Base-by-base conservation (phyloP, 2,329 filamentous ascomycete species). In the Paecilomyces formosus region DNA sequence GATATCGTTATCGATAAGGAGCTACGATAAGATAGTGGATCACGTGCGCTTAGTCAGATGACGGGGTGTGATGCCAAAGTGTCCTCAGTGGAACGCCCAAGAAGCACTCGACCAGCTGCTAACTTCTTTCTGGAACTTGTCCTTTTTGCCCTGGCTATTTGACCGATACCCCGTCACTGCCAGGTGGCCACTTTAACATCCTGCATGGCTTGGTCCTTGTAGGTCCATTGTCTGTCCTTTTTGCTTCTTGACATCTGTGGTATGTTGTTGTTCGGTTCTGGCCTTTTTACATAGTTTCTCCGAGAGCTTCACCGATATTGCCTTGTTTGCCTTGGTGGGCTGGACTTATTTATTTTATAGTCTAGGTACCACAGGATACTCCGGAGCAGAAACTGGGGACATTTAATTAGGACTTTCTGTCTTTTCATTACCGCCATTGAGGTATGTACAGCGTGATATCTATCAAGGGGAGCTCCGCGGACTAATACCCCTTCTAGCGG, bases 21-120 rank as follows among this genome's bases (percentile, higher is more conserved):
- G 6, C 15, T 45, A 5, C 35, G 35, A 53, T 53, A 53, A 26
- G 51, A 53, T 31, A 26, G 21, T 1, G 1, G 11, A 24, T 24
- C 51, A 53, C 55, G 45, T 52, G 58, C 54, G 54, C 28, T 8
- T 9, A 45, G 39, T 45, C 39, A 45, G 39, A 45, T 45, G 39
- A 45, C 39, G 39, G n/a, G 3, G 15, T 39, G 35, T 57, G 55
- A 57, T 59, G 58, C 58, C 57, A 59, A 59, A 59, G 58, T 59
- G 58, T 59, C 58, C 58, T 59, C 58, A 53, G 54, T 51, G 39
- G 51, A 57, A 55, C 51, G 51, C 21, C 24, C 33, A 55, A 26
- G 52, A 52, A 13, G 53, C 15, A 39, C 18, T 26, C 18, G 21
- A 22, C 35, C 15, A 49, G 21, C 22, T 31, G 13, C 21, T 24